Percentiles rank a stretch among this genome's conserved stretches.
Evolutionary conservation across 2,329 filamentous ascomycete species (phyloP).

Genomic region (Triangularia setosa): DNA sequence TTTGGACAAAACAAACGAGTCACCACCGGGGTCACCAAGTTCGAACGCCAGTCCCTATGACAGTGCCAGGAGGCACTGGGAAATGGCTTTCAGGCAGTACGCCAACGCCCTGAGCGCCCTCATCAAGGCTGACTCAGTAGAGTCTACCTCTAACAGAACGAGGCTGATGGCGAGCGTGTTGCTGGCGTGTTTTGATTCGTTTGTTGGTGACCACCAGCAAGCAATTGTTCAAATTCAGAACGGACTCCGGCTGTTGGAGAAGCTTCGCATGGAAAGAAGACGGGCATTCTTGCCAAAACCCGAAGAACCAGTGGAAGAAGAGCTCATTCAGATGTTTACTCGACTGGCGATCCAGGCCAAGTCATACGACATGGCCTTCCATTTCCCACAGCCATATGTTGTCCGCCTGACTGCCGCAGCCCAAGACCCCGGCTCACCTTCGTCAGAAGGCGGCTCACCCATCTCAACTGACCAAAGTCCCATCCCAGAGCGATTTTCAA

Average conservation of each 20-base stretch:
- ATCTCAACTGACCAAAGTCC: slow-evolving; percentile 36
- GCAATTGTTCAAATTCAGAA: slow-evolving; percentile 60
- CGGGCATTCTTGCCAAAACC: slow-evolving; percentile 36
- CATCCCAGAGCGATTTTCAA: slow-evolving; percentile 45
- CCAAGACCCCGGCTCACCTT: slow-evolving; percentile 38
- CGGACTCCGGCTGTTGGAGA: slow-evolving; percentile 52
- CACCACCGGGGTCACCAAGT: slow-evolving; percentile 45
- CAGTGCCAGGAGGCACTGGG: slow-evolving; percentile 50
- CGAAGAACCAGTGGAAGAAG: slow-evolving; percentile 52
- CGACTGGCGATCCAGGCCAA: slow-evolving; percentile 62
- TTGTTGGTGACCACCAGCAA: slow-evolving; percentile 59
- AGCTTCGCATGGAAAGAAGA: slow-evolving; percentile 45
- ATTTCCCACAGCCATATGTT: slow-evolving; percentile 60
- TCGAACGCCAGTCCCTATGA: slow-evolving; percentile 32
- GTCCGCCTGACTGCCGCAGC: slow-evolving; percentile 45
- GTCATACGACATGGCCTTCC: slow-evolving; percentile 65
- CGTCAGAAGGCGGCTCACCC: slow-evolving; percentile 42
- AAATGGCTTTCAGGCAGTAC: slow-evolving; percentile 58
- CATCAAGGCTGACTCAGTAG: slow-evolving; percentile 40
- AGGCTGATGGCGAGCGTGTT: slow-evolving; percentile 63
- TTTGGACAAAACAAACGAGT: slow-evolving; percentile 54
- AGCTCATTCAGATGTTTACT: slow-evolving; percentile 60
- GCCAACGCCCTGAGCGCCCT: slow-evolving; percentile 52
- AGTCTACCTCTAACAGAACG: slow-evolving; percentile 45
- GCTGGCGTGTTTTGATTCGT: slow-evolving; percentile 65